Evolutionary conservation across 2,329 filamentous ascomycete species (phyloP).

Genomic region (Endocalyx cinctus): DNA sequence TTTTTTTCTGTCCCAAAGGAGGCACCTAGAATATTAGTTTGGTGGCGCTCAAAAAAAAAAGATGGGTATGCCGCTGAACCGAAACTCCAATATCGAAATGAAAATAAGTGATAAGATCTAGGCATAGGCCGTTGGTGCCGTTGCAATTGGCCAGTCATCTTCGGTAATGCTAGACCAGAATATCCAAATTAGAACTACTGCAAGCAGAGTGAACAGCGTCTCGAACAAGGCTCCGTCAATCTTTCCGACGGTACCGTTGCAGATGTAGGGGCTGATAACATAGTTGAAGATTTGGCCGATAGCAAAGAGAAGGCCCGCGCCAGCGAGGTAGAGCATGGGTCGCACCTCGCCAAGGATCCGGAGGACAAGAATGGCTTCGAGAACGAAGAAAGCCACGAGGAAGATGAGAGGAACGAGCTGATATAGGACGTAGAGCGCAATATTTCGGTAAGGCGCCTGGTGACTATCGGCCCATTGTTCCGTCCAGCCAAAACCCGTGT

Average conservation of each 20-base stretch:
- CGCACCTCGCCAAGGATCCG: slow-evolving; percentile 80
- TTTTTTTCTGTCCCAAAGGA: too few species aligned
- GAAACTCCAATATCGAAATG: slow-evolving; percentile 27
- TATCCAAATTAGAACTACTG: slow-evolving; percentile 80
- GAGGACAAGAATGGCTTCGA: slow-evolving; percentile 81
- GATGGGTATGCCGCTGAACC: slow-evolving; percentile 28
- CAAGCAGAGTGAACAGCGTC: slow-evolving; percentile 82
- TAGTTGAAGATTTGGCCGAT: slow-evolving; percentile 96
- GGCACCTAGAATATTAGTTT: too few species aligned
- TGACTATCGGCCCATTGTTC: slow-evolving; percentile 65
- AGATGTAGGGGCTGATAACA: slow-evolving; percentile 86
- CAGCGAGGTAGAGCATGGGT: slow-evolving; percentile 84
- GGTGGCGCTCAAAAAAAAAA: too few species aligned
- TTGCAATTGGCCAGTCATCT: slow-evolving; percentile 81
- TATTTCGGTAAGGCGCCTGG: slow-evolving; percentile 60
- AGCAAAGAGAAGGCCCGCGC: slow-evolving; percentile 76
- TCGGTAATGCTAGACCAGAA: slow-evolving; percentile 99
- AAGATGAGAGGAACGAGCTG: slow-evolving; percentile 85
- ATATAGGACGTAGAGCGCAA: slow-evolving; percentile 90
- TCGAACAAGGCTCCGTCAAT: slow-evolving; percentile 93
- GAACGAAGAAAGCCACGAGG: slow-evolving; percentile 78
- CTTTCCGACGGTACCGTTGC: slow-evolving; percentile 73
- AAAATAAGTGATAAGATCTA: slow-evolving; percentile 19
- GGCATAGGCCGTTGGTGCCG: slow-evolving; percentile 34
- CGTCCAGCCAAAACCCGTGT: slow-evolving; percentile 86